phyloP scores from a whole-genome alignment of 257 asterid species.

The Nyctanthes arbortristis region DNA sequence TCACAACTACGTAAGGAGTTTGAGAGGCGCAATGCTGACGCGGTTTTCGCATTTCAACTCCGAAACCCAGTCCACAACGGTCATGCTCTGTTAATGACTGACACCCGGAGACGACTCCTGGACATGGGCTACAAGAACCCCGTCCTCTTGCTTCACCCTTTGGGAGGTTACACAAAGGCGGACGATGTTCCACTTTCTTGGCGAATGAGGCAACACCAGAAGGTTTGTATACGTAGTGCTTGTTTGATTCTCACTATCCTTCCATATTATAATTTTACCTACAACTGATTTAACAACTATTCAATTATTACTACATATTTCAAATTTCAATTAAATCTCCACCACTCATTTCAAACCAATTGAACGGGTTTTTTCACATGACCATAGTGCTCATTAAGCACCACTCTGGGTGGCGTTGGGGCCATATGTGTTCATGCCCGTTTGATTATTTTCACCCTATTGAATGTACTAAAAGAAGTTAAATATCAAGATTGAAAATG shows the following conservation, averaged over 20 bases:
- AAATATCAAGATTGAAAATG: too few relatives aligned
- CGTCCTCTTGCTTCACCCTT: conserved; percentile 75
- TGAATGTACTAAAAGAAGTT: too few relatives aligned
- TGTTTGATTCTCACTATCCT: not conserved
- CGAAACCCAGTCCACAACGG: conserved; percentile 97
- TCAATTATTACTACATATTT: too few relatives aligned
- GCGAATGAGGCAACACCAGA: conserved; percentile 98
- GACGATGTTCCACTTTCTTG: conserved; percentile 91
- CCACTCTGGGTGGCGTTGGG: too few relatives aligned
- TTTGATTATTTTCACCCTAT: too few relatives aligned
- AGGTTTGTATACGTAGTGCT: conserved; percentile 53
- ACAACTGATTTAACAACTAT: too few relatives aligned
- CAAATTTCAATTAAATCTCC: too few relatives aligned
- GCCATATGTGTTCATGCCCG: too few relatives aligned
- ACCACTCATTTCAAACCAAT: too few relatives aligned
- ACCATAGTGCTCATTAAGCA: too few relatives aligned
- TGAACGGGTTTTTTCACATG: too few relatives aligned
- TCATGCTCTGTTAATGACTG: conserved; percentile 90
- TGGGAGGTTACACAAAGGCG: conserved; percentile 90
- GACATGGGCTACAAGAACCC: conserved; percentile 95
- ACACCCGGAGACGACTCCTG: conserved; percentile 85
- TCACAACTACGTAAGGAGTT: conserved; percentile 75
- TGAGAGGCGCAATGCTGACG: conserved; percentile 81
- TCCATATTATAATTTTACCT: too few relatives aligned
- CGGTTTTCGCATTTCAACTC: conserved; percentile 93